Evolutionary conservation across 768 basidiomycete species (phyloP).

Genomic region (Suillus weaverae): DNA sequence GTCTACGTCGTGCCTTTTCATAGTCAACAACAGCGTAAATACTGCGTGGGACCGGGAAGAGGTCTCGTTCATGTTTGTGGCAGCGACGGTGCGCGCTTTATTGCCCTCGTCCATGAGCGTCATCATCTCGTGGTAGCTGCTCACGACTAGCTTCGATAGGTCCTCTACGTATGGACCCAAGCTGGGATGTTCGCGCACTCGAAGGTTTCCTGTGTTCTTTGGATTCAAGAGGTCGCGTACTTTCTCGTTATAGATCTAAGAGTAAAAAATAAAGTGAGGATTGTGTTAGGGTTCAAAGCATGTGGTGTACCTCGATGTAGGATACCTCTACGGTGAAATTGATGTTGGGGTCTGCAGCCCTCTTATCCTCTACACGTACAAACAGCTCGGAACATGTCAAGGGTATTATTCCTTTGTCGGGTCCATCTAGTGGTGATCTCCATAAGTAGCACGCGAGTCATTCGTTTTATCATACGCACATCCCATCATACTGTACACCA

Average conservation of each 20-base stretch:
- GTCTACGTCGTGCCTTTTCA: slow-evolving; percentile 81
- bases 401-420: slow-evolving; percentile 97
- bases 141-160: slow-evolving; percentile 89
- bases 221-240: slow-evolving; percentile 97
- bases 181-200: slow-evolving; percentile 96
- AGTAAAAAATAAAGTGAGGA: slow-evolving; percentile 2
- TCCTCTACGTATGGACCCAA: slow-evolving; percentile 99
- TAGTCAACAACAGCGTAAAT: slow-evolving; percentile 91
- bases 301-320: slow-evolving; percentile 77
- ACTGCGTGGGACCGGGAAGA: slow-evolving; percentile 98
- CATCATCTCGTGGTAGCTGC: slow-evolving; percentile 95
- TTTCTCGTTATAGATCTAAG: slow-evolving; percentile 94
- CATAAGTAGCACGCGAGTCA: slow-evolving; percentile 9
- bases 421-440: slow-evolving; percentile 59
- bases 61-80: slow-evolving; percentile 99
- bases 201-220: slow-evolving; percentile 92
- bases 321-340: slow-evolving; percentile 96
- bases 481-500: slow-evolving; percentile 81
- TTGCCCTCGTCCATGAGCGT: slow-evolving; percentile 99
- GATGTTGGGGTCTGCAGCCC: slow-evolving; percentile 61
- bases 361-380: slow-evolving; percentile 70
- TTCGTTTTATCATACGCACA: slow-evolving; percentile 53
- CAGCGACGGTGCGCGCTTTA: slow-evolving; percentile 96
- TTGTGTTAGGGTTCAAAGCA: not conserved
- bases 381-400: slow-evolving; percentile 94